These are phyloP conservation scores for Mariannaea sp. DNA, from an alignment of 2,329 filamentous ascomycete genomes.

Conservation along the genomic window DNA sequence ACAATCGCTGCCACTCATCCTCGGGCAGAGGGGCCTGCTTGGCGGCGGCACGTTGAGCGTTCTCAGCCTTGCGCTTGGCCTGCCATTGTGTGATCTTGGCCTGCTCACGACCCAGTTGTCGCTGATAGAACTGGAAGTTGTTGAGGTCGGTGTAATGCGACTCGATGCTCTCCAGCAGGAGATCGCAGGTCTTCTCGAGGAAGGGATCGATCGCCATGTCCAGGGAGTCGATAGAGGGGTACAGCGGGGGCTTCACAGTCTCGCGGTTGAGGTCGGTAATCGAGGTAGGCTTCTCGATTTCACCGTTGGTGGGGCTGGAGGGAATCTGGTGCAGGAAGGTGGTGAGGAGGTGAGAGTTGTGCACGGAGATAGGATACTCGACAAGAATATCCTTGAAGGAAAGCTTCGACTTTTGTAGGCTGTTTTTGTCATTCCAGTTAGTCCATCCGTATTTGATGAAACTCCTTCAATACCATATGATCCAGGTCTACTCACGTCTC, in stretches of 20 bases:
- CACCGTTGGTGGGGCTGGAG: slow-evolving; percentile 61
- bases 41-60: slow-evolving; percentile 78
- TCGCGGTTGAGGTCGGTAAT: slow-evolving; percentile 77
- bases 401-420: slow-evolving; percentile 91
- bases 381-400: slow-evolving; percentile 92
- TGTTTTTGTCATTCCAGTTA: slow-evolving; percentile 45
- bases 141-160: slow-evolving; percentile 98
- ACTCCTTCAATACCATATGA: background rate
- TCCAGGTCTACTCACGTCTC: slow-evolving; percentile 70
- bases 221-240: slow-evolving; percentile 87
- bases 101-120: slow-evolving; percentile 91
- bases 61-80: slow-evolving; percentile 94
- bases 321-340: slow-evolving; percentile 94
- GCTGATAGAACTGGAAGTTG: slow-evolving; percentile 97
- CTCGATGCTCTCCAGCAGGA: slow-evolving; percentile 95
- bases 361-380: slow-evolving; percentile 86
- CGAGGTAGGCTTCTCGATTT: slow-evolving; percentile 77
- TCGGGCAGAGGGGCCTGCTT: slow-evolving; percentile 91
- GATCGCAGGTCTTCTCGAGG: slow-evolving; percentile 96
- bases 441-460: background rate
- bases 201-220: slow-evolving; percentile 96
- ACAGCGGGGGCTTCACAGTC: slow-evolving; percentile 67
- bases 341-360: slow-evolving; percentile 97
- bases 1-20: slow-evolving; percentile 97
- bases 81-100: slow-evolving; percentile 97